phyloP scores from a whole-genome alignment of 495 filamentous ascomycete species.

The Aspergillus saccharolyticus region DNA sequence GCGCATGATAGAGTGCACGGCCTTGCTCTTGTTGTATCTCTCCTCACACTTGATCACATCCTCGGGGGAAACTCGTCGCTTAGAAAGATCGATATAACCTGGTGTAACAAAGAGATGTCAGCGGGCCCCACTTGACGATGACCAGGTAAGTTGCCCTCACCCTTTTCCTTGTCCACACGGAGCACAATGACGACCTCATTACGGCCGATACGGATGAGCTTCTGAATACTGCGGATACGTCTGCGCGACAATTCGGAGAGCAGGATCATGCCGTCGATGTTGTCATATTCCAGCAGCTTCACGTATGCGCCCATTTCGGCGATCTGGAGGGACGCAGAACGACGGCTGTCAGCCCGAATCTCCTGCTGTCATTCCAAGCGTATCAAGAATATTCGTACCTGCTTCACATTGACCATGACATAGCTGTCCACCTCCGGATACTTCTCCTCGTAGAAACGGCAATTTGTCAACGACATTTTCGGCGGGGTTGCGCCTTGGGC shows the following conservation, averaged over 20 bases:
- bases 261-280: conserved; percentile 99
- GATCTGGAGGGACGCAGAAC: conserved; percentile 55
- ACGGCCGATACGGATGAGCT: conserved; percentile 93
- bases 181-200: conserved; percentile 98
- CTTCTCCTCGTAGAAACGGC: conserved; percentile 97
- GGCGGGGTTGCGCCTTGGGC: conserved; percentile 43
- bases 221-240: conserved; percentile 97
- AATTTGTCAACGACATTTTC: conserved; percentile 96
- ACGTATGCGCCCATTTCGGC: conserved; percentile 99
- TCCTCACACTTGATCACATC: conserved; percentile 98
- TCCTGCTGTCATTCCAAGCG: not conserved
- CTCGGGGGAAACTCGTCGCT: conserved; percentile 94
- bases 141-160: conserved; percentile 38
- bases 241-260: conserved; percentile 92
- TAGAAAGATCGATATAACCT: conserved; percentile 97
- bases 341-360: not conserved
- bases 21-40: conserved; percentile 99
- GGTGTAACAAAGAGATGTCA: conserved; percentile 26
- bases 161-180: conserved; percentile 98
- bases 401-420: conserved; percentile 98
- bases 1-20: conserved; percentile 96
- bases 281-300: conserved; percentile 98
- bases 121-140: conserved; percentile 3
- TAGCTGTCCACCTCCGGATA: conserved; percentile 98
- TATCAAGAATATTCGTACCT: conserved; percentile 50